Evolutionary conservation across 1,284 basidiomycete species (phyloP), one percentile per base, ranked within the genome.

Genomic region (Malassezia nana): DNA sequence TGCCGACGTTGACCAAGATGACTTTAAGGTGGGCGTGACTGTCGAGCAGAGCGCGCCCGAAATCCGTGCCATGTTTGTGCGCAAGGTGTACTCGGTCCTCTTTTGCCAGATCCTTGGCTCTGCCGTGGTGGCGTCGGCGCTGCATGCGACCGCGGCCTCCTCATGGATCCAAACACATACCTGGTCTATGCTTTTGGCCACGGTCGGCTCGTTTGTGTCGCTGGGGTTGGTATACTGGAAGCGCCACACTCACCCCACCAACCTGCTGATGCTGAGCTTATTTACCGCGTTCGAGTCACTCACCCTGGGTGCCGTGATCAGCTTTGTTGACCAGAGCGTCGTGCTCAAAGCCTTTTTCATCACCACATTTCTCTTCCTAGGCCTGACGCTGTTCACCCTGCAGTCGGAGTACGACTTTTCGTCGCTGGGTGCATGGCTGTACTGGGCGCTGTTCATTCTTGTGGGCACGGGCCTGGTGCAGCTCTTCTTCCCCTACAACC

Each of bases 311-410:
- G 76, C 86, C 9, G 81, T 84, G 30, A 79, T 86, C 32, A 84
- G 86, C 1, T 87, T 84, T 76, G 84, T 82, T 68, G 81, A 87
- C 66, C 82, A 81, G 59, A 68, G 74, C n/a, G 78, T 89, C 46
- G 84, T 92, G n/a, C 76, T 91, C 24, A 85, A 90, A 70, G 89
- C 89, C 1, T 74, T 91, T 82, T 69, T 89, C 42, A 87, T 91
- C 65, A 91, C 89, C 0, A 77, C 85, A 13, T 87, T 88, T 29
- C 82, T 89, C 41, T 92, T 92, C 80, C 74, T 87, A 41, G 89
- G 88, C 3, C 77, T 91, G 56, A 66, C 68, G 2, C 74, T 90
- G 48, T 91, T 89, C 76, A 91, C 88, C n/a, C 33, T 64, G 12
- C 72, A 87, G 83, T 89, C 87, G 47, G 57, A 63, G 49, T 64